Percentiles rank a stretch among this genome's conserved stretches.
These are phyloP conservation scores for Russula earlei DNA, from an alignment of 768 basidiomycete species.

Conservation along the genomic window DNA sequence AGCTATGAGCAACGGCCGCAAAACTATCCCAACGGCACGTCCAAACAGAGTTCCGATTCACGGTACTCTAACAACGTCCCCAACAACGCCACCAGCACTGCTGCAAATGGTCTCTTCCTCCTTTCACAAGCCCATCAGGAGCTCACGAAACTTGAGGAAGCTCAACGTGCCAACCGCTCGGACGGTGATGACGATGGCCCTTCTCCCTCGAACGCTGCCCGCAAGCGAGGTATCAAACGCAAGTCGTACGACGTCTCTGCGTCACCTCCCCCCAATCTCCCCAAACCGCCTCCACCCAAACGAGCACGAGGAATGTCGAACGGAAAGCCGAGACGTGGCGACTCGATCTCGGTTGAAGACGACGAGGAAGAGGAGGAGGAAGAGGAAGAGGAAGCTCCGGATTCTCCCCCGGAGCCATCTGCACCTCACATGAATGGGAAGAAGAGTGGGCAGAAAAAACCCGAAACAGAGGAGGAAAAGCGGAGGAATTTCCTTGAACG, in stretches of 20 bases:
- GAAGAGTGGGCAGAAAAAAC: constrained; percentile 47
- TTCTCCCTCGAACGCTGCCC: constrained; percentile 22
- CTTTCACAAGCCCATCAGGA: constrained; percentile 94
- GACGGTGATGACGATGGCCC: constrained; percentile 23
- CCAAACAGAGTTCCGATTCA: constrained; percentile 9
- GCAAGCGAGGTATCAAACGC: constrained; percentile 60
- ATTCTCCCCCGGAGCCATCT: constrained; percentile 14
- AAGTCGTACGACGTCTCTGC: constrained; percentile 46
- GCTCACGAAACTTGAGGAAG: constrained; percentile 89
- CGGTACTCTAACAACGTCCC: constrained; percentile 27
- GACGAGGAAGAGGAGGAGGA: constrained; percentile 31
- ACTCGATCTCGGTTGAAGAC: constrained; percentile 22
- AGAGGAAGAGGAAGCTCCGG: constrained; percentile 29
- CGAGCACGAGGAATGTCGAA: constrained; percentile 29
- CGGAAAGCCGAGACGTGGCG: constrained; percentile 22
- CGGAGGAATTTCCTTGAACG: constrained; percentile 93
- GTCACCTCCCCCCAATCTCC: constrained; percentile 19
- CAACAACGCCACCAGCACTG: constrained; percentile 54
- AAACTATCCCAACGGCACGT: constrained; percentile 17
- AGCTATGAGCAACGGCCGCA: constrained; percentile 16
- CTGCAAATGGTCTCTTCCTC: constrained; percentile 89
- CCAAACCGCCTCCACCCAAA: constrained; percentile 23
- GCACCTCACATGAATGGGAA: constrained; percentile 16
- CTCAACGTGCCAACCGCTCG: constrained; percentile 46
- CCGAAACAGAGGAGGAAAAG: constrained; percentile 98